phyloP scores from a whole-genome alignment of 352 stramenopile genomes.

The Phytophthora tubulina region DNA sequence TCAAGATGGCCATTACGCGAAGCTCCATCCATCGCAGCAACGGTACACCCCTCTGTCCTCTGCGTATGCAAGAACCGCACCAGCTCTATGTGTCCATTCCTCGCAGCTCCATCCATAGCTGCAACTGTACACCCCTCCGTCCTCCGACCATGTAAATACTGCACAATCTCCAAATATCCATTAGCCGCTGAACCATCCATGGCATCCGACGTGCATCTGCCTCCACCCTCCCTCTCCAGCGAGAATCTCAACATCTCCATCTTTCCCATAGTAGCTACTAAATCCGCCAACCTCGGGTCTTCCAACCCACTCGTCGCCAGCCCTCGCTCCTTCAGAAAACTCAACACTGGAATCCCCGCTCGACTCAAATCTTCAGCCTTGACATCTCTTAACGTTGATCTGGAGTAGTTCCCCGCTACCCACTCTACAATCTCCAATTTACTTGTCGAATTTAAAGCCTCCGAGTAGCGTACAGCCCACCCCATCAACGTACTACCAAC shows the following conservation, averaged over 20 bases:
- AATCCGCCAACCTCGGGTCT: constrained; percentile 37
- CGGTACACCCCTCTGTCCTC: constrained; percentile 40
- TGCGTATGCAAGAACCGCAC: constrained; percentile 45
- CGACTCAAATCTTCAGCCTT: constrained; percentile 45
- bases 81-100: constrained; percentile 45
- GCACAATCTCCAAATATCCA: constrained; percentile 48
- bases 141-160: constrained; percentile 39
- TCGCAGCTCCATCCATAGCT: constrained; percentile 53
- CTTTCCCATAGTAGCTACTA: constrained; percentile 38
- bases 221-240: constrained; percentile 12
- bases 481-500: constrained; percentile 34
- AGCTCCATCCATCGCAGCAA: constrained; percentile 40
- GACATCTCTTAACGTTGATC: constrained; percentile 26
- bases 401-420: constrained; percentile 27
- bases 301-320: constrained; percentile 33
- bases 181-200: constrained; percentile 51
- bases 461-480: constrained; percentile 41
- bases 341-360: constrained; percentile 27
- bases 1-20: constrained; percentile 37
- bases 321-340: constrained; percentile 19
- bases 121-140: constrained; percentile 44
- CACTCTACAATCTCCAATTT: constrained; percentile 48
- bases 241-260: constrained; percentile 34
- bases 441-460: constrained; percentile 3
- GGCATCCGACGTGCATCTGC: constrained; percentile 31